Percentiles rank a stretch among this genome's conserved stretches.
phyloP scores from a whole-genome alignment of 768 basidiomycete genomes.

The Panaeolus cyanescens region DNA sequence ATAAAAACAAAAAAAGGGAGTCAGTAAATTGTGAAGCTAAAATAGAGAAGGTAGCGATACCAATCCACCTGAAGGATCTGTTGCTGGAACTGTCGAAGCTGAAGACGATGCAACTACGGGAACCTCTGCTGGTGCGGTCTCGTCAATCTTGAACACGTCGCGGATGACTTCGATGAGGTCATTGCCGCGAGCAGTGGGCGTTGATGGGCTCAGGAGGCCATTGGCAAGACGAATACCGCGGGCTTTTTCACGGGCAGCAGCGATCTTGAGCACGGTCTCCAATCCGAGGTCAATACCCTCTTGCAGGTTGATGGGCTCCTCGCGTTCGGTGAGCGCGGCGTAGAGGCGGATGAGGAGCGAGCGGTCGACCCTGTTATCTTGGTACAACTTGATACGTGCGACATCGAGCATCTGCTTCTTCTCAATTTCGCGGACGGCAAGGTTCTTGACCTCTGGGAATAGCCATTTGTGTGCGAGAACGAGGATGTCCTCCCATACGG shows the following conservation, averaged over 20 bases:
- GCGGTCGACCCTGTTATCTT: slow-evolving; percentile 48
- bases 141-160: slow-evolving; percentile 22
- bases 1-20: slow-evolving; percentile 7
- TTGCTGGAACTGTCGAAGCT: background rate
- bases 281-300: slow-evolving; percentile 62
- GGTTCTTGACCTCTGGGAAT: slow-evolving; percentile 50
- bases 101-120: background rate
- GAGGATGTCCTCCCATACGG: slow-evolving; percentile 59
- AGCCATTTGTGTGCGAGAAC: slow-evolving; percentile 54
- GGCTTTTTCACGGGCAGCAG: slow-evolving; percentile 52
- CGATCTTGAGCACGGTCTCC: slow-evolving; percentile 54
- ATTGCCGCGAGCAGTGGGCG: slow-evolving; percentile 27
- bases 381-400: slow-evolving; percentile 59
- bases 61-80: slow-evolving; percentile 35
- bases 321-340: slow-evolving; percentile 49
- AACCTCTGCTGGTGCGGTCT: background rate
- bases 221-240: slow-evolving; percentile 30
- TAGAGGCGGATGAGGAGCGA: slow-evolving; percentile 55
- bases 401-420: slow-evolving; percentile 43
- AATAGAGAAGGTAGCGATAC: slow-evolving; percentile 22
- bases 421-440: slow-evolving; percentile 61
- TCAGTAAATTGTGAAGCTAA: slow-evolving; percentile 14
- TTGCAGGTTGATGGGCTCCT: slow-evolving; percentile 47
- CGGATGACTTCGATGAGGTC: slow-evolving; percentile 38
- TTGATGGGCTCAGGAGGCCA: slow-evolving; percentile 36